phyloP scores from a whole-genome alignment of 805 yeast species.

The Wickerhamiella shivajii region DNA sequence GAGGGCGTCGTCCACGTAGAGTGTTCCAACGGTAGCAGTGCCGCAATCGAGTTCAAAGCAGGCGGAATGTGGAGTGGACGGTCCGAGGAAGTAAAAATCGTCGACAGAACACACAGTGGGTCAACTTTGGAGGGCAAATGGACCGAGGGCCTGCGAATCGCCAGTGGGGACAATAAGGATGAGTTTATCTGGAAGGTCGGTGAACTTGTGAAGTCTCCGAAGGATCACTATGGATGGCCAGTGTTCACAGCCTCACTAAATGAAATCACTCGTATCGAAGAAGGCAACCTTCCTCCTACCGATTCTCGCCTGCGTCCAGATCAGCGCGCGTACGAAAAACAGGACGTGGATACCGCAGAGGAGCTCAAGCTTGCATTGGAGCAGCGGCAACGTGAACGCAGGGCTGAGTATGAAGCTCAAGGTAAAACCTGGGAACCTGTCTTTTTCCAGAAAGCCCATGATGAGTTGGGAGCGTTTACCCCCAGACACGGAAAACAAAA shows the following conservation, averaged over 20 bases:
- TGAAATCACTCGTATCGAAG: conserved; percentile 60
- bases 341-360: conserved; percentile 58
- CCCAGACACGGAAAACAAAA: conserved; percentile 36
- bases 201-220: conserved; percentile 40
- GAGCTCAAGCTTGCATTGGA: conserved; percentile 51
- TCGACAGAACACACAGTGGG: conserved; percentile 18
- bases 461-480: conserved; percentile 19
- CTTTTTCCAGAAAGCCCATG: conserved; percentile 42
- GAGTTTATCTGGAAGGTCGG: conserved; percentile 58
- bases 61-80: conserved; percentile 80
- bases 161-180: conserved; percentile 1
- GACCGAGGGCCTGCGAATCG: conserved; percentile 37
- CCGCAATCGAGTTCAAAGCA: conserved; percentile 59
- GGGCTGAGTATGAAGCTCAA: conserved; percentile 40
- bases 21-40: conserved; percentile 53
- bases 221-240: conserved; percentile 72
- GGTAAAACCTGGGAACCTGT: conserved; percentile 38
- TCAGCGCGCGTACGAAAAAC: conserved; percentile 46
- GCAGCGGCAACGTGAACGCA: conserved; percentile 62
- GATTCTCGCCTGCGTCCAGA: conserved; percentile 90
- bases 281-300: conserved; percentile 54
- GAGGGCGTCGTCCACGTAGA: conserved; percentile 48
- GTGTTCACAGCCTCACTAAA: conserved; percentile 68
- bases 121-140: conserved; percentile 49
- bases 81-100: conserved; percentile 43